A percentile compares a stretch with the other conserved stretches of the same genome.
Evolutionary conservation across 2,329 filamentous ascomycete genomes (phyloP).

Genomic region (Cladosporium cucumerinum): DNA sequence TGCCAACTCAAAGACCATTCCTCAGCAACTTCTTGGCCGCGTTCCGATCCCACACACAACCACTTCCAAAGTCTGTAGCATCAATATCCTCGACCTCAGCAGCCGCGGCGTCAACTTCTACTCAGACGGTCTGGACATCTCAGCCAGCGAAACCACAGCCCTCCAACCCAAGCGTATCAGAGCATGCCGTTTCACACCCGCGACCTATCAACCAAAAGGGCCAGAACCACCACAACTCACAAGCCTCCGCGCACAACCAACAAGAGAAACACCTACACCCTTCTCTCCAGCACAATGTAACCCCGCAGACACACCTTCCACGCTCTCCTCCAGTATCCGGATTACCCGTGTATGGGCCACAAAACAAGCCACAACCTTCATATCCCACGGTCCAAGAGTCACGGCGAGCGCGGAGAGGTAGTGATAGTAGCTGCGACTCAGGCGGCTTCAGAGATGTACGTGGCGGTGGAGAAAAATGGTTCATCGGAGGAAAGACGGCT

Average conservation of each 20-base stretch:
- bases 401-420: slow-evolving; percentile 54
- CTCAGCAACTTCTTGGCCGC: slow-evolving; percentile 65
- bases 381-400: slow-evolving; percentile 35
- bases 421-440: slow-evolving; percentile 70
- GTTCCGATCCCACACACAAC: slow-evolving; percentile 60
- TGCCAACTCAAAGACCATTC: slow-evolving; percentile 65
- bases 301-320: slow-evolving; percentile 35
- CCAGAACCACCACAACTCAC: slow-evolving; percentile 25
- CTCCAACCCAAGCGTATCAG: slow-evolving; percentile 23
- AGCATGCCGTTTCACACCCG: slow-evolving; percentile 38
- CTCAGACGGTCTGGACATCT: slow-evolving; percentile 23
- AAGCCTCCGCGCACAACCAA: slow-evolving; percentile 34
- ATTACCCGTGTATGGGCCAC: slow-evolving; percentile 33
- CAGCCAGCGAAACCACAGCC: slow-evolving; percentile 18
- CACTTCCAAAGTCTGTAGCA: slow-evolving; percentile 54
- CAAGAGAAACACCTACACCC: slow-evolving; percentile 29
- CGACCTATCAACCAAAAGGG: slow-evolving; percentile 50
- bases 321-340: slow-evolving; percentile 36
- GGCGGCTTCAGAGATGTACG: slow-evolving; percentile 74
- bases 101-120: slow-evolving; percentile 35
- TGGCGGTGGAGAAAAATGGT: slow-evolving; percentile 75
- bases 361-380: slow-evolving; percentile 32
- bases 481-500: slow-evolving; percentile 73
- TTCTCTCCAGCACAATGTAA: slow-evolving; percentile 38
- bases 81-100: slow-evolving; percentile 41